These are phyloP conservation scores for Fragilaria crotonensis DNA, from an alignment of 108 stramenopile genomes.

Conservation along the genomic window DNA sequence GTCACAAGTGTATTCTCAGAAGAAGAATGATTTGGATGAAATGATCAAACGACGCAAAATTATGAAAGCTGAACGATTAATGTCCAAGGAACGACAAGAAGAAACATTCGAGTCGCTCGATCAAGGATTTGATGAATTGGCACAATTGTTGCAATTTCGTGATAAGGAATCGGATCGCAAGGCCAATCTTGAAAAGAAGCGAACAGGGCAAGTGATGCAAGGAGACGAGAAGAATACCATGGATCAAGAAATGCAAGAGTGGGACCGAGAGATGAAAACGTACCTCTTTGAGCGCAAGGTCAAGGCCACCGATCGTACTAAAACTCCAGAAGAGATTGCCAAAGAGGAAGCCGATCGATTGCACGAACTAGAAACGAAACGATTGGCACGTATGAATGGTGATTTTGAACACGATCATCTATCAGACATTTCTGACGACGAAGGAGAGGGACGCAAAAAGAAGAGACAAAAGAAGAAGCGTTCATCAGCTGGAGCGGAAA, in stretches of 20 bases:
- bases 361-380: constrained; percentile 80
- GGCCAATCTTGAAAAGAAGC: constrained; percentile 26
- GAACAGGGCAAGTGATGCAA: constrained; percentile 29
- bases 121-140: constrained; percentile 74
- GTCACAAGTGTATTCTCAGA: constrained; percentile 54
- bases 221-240: too few relatives aligned
- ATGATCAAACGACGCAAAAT: constrained; percentile 81
- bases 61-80: constrained; percentile 77
- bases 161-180: constrained; percentile 58
- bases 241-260: constrained; percentile 86
- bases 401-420: constrained; percentile 85
- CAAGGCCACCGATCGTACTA: constrained; percentile 89
- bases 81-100: constrained; percentile 78
- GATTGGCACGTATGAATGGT: constrained; percentile 88
- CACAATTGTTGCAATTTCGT: constrained; percentile 61
- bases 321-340: constrained; percentile 92
- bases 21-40: constrained; percentile 86
- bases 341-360: constrained; percentile 86
- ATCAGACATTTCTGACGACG: constrained; percentile 71
- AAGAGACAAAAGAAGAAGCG: constrained; percentile 16
- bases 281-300: constrained; percentile 74
- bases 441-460: neutral
- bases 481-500: constrained; percentile 41
- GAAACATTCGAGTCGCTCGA: constrained; percentile 85
- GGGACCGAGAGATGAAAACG: constrained; percentile 67